phyloP scores from a whole-genome alignment of 305 asterid species.

The Fraxinus sp. region DNA sequence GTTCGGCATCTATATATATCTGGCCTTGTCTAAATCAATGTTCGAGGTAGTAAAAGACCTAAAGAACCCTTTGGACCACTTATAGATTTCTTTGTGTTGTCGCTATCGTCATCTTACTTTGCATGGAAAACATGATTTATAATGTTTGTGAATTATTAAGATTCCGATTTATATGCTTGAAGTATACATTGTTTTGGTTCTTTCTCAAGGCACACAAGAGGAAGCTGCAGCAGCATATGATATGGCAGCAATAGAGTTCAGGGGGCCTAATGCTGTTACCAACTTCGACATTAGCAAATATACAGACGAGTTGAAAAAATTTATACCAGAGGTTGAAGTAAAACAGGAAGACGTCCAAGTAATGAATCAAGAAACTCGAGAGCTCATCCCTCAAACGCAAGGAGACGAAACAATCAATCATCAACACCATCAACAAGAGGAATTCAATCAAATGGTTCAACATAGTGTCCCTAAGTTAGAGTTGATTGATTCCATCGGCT shows the following conservation, averaged over 20 bases:
- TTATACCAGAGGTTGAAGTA: slow-evolving; percentile 24
- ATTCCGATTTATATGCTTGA: neutral
- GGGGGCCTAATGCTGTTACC: slow-evolving; percentile 84
- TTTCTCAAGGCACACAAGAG: slow-evolving; percentile 74
- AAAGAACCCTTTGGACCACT: neutral
- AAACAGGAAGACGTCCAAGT: slow-evolving; percentile 29
- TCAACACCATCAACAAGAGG: slow-evolving; percentile 12
- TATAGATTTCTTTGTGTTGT: neutral
- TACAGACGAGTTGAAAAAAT: slow-evolving; percentile 45
- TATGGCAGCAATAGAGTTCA: slow-evolving; percentile 75
- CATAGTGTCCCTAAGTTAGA: slow-evolving; percentile 27
- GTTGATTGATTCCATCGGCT: slow-evolving; percentile 14
- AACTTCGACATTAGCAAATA: slow-evolving; percentile 82
- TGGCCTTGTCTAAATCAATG: neutral
- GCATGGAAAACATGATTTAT: neutral
- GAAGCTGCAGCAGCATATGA: slow-evolving; percentile 95
- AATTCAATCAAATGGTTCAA: slow-evolving; percentile 21
- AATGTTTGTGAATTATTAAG: neutral
- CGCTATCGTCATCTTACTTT: neutral
- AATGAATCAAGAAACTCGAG: slow-evolving; percentile 17
- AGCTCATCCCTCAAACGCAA: slow-evolving; percentile 27
- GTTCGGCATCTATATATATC: neutral
- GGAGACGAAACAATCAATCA: slow-evolving; percentile 23
- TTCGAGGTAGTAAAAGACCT: neutral
- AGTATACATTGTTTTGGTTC: neutral